Evolutionary conservation across 345 rosid species (phyloP).

Genomic region (Corchorus capsularis): DNA sequence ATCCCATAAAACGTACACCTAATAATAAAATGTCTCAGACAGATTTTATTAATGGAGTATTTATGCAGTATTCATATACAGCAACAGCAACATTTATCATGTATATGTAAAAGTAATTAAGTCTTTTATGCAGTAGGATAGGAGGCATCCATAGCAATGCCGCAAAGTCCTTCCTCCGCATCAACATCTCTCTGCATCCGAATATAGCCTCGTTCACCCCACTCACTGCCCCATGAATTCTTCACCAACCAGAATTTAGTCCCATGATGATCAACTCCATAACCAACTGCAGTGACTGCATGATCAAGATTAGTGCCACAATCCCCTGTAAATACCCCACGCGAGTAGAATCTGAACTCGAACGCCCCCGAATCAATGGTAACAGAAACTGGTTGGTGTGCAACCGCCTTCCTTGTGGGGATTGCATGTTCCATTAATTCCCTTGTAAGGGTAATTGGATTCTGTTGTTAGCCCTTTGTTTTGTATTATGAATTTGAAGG

Average conservation of each 20-base stretch:
- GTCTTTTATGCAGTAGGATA: constrained; percentile 24
- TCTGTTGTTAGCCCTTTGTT: constrained; percentile 83
- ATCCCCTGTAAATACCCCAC: constrained; percentile 30
- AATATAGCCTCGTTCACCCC: constrained; percentile 50
- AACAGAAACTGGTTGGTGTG: constrained; percentile 37
- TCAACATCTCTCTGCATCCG: constrained; percentile 32
- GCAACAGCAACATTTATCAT: not conserved
- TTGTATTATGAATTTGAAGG: constrained; percentile 69
- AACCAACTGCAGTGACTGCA: constrained; percentile 39
- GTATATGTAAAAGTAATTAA: not conserved
- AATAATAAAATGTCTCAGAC: too few relatives aligned
- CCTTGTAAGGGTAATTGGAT: constrained; percentile 74
- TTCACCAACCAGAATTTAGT: constrained; percentile 46
- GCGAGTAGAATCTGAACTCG: constrained; percentile 24
- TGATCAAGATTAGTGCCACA: constrained; percentile 43
- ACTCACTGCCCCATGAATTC: constrained; percentile 43
- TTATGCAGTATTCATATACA: not conserved
- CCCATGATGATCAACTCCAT: constrained; percentile 22
- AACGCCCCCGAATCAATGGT: constrained; percentile 33
- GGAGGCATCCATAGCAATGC: constrained; percentile 46
- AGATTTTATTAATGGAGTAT: too few relatives aligned
- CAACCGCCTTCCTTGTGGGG: constrained; percentile 36
- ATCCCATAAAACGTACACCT: too few relatives aligned
- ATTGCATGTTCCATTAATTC: constrained; percentile 59
- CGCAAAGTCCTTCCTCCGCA: constrained; percentile 33